Conservation (phyloP, 2,329 filamentous ascomycete genomes). For the Passalora sequoiae region DNA sequence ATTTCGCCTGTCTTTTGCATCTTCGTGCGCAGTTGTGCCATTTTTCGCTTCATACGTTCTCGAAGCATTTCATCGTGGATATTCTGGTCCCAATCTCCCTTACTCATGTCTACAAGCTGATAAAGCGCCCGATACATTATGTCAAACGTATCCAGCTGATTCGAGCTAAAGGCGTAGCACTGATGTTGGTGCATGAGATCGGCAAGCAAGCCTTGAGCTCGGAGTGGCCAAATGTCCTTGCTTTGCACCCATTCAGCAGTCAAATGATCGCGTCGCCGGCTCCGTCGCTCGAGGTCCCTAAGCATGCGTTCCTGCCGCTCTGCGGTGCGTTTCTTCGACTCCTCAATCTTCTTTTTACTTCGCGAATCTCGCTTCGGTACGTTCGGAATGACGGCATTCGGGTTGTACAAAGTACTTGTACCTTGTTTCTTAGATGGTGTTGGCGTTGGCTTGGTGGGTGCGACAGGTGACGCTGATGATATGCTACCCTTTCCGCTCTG, state of each 20-base stretch:
- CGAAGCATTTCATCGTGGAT: conserved; percentile 35
- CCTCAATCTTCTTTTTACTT: conserved; percentile 37
- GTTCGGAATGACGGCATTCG: conserved; percentile 22
- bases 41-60: conserved; percentile 36
- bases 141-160: conserved; percentile 31
- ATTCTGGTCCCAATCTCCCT: conserved; percentile 32
- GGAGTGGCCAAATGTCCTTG: conserved; percentile 36
- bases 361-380: conserved; percentile 33
- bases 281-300: conserved; percentile 33
- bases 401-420: conserved; percentile 23
- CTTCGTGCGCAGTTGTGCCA: conserved; percentile 35
- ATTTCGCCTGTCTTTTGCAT: conserved; percentile 39
- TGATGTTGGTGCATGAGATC: conserved; percentile 35
- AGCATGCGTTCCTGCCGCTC: conserved; percentile 36
- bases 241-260: conserved; percentile 36
- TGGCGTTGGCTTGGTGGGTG: conserved; percentile 12
- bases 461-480: conserved; percentile 9
- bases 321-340: conserved; percentile 33
- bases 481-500: conserved; percentile 26
- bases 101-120: conserved; percentile 32
- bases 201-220: conserved; percentile 33
- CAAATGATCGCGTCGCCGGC: conserved; percentile 34
- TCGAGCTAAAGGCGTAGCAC: conserved; percentile 32
- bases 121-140: conserved; percentile 34
- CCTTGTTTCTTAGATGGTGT: conserved; percentile 14